Conservation (phyloP, 768 basidiomycete genomes). For the Russula sp. region DNA sequence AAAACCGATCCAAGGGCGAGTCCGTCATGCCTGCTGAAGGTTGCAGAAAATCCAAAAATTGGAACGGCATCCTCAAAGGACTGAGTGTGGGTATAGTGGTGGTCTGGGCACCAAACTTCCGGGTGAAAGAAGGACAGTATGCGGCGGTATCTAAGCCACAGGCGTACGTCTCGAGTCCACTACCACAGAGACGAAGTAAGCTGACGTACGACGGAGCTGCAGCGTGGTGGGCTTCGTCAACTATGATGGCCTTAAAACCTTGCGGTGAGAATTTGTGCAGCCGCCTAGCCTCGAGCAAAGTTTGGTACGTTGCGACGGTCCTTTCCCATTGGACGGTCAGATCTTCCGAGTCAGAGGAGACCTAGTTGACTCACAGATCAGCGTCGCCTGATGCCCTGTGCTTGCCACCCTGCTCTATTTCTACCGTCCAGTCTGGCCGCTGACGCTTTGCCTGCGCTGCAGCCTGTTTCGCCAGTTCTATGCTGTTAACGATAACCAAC, state of each 20-base stretch:
- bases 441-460: conserved; percentile 60
- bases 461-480: conserved; percentile 87
- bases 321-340: conserved; percentile 34
- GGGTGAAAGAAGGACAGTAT: conserved; percentile 80
- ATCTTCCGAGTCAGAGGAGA: background rate
- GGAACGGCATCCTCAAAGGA: conserved; percentile 51
- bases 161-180: conserved; percentile 12
- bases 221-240: conserved; percentile 95
- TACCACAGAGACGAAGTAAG: conserved; percentile 13
- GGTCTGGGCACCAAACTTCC: conserved; percentile 52
- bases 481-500: conserved; percentile 81
- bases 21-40: conserved; percentile 89
- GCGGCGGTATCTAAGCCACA: conserved; percentile 56
- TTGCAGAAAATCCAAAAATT: conserved; percentile 92
- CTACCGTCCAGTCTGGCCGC: conserved; percentile 71
- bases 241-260: conserved; percentile 65
- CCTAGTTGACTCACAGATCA: conserved; percentile 59
- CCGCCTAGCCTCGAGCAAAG: conserved; percentile 56
- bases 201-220: conserved; percentile 75
- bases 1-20: conserved; percentile 85
- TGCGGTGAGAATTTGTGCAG: conserved; percentile 70
- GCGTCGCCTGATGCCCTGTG: conserved; percentile 73
- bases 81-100: conserved; percentile 31
- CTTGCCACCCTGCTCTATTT: conserved; percentile 84
- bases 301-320: conserved; percentile 88